Conservation (phyloP, 192 early-diverging fungal genomes). For the Pecoramyces ruminantium region DNA sequence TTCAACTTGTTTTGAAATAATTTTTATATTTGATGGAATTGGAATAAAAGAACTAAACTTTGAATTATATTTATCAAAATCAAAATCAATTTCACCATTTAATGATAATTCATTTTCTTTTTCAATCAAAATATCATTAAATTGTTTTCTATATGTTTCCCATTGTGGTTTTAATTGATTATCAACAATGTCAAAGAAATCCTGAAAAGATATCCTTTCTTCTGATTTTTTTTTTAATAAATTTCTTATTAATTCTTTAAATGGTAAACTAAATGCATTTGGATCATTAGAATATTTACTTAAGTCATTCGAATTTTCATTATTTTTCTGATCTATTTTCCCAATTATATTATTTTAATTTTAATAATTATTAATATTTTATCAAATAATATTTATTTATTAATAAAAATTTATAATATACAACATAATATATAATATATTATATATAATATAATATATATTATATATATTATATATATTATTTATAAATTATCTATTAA, state of each 20-base stretch:
- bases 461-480: too few relatives aligned
- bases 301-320: background rate
- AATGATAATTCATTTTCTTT: background rate
- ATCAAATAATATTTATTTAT: too few relatives aligned
- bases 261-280: background rate
- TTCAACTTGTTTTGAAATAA: too few relatives aligned
- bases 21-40: background rate
- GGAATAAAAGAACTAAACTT: background rate
- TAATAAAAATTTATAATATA: too few relatives aligned
- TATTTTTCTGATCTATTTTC: background rate
- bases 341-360: too few relatives aligned
- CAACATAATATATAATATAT: too few relatives aligned
- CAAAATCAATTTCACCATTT: background rate
- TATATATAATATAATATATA: too few relatives aligned
- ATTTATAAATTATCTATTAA: too few relatives aligned
- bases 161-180: background rate
- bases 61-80: background rate
- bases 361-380: too few relatives aligned
- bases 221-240: constrained; percentile 71
- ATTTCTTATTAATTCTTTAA: constrained; percentile 66
- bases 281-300: background rate
- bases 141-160: background rate
- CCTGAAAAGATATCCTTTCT: constrained; percentile 83
- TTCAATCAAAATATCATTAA: background rate
- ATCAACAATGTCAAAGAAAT: constrained; percentile 52